Evolutionary conservation across 108 stramenopile species (phyloP).

Genomic region (Cylindrotheca closterium): DNA sequence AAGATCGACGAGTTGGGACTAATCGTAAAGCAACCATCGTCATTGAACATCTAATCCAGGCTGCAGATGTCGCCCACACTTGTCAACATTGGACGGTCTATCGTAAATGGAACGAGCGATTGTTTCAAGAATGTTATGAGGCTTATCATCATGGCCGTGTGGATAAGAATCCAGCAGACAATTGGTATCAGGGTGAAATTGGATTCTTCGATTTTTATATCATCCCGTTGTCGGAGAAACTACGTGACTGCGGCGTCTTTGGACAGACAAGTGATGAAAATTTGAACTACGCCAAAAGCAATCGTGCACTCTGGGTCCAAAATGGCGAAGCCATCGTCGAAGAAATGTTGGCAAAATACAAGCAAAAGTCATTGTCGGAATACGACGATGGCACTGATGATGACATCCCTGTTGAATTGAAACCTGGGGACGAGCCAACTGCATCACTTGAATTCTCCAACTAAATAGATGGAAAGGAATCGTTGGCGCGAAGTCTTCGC

Average conservation of each 20-base stretch:
- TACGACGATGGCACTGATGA: no score
- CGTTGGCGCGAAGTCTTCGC: no score
- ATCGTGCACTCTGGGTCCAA: slow-evolving; percentile 20
- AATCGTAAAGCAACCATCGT: slow-evolving; percentile 23
- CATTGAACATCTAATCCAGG: no score
- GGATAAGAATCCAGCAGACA: slow-evolving; percentile 14
- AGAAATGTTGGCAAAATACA: slow-evolving; percentile 21
- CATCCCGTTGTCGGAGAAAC: slow-evolving; percentile 34
- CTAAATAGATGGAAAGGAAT: no score
- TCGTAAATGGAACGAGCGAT: no score
- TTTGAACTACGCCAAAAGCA: slow-evolving; percentile 25
- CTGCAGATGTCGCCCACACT: slow-evolving; percentile 40
- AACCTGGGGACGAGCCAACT: no score
- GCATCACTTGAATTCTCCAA: no score
- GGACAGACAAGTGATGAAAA: slow-evolving; percentile 28
- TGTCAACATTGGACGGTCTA: slow-evolving; percentile 38
- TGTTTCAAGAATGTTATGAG: slow-evolving; percentile 24
- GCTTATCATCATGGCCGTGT: slow-evolving; percentile 27
- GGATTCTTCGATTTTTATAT: no score
- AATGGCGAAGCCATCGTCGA: slow-evolving; percentile 23
- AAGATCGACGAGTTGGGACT: slow-evolving; percentile 19
- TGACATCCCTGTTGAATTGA: no score
- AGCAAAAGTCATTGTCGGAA: no score
- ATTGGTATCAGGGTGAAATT: slow-evolving; percentile 34
- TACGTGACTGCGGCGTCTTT: slow-evolving; percentile 38